Conservation (phyloP, 441 rosid genomes). For the Metrosideros polymorpha region DNA sequence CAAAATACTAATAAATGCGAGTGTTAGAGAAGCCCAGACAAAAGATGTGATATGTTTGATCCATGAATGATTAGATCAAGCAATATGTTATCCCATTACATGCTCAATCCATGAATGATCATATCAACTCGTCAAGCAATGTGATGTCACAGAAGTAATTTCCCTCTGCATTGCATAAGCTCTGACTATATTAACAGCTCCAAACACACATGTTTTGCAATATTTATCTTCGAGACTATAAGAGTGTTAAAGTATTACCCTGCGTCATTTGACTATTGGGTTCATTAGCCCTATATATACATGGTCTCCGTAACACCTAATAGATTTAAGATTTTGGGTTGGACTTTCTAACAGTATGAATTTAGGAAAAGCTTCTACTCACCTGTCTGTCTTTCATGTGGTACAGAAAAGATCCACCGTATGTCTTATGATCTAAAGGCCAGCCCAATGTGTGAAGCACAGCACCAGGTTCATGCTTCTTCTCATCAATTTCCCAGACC, state of each 20-base stretch:
- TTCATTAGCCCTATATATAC: not conserved
- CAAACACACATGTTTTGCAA: not conserved
- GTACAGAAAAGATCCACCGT: slow-evolving; percentile 94
- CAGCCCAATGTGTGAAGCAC: slow-evolving; percentile 89
- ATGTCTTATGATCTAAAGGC: slow-evolving; percentile 85
- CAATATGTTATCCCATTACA: not conserved
- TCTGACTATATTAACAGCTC: not conserved
- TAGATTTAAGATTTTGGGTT: not conserved
- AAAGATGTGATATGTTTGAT: not conserved
- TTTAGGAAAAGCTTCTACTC: not conserved
- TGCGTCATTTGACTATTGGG: not conserved
- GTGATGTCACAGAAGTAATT: not conserved
- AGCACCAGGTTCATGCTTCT: slow-evolving; percentile 78
- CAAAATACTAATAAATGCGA: not conserved
- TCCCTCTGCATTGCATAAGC: not conserved
- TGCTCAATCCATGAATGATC: not conserved
- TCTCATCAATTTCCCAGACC: slow-evolving; percentile 96
- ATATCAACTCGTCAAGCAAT: not conserved
- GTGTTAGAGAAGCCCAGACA: not conserved
- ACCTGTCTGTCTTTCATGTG: slow-evolving; percentile 94
- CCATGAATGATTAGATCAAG: not conserved
- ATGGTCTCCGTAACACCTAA: not conserved
- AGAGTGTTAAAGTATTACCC: not conserved
- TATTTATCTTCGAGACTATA: not conserved
- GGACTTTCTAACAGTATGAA: not conserved